phyloP scores from a whole-genome alignment of 257 asterid species.

The Solanum pinnatisectum region DNA sequence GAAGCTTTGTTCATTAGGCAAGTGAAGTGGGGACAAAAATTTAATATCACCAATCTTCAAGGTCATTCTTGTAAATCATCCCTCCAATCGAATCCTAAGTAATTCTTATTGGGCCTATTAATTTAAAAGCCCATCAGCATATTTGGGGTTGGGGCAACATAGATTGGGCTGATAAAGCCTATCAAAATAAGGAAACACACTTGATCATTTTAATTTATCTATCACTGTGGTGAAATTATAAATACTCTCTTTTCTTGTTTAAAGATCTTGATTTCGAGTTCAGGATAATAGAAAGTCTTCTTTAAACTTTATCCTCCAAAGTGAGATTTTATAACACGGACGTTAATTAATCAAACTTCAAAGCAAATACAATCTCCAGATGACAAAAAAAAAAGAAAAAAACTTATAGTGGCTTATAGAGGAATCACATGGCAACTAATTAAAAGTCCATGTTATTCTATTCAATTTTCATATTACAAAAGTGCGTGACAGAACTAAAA shows the following conservation, averaged over 20 bases:
- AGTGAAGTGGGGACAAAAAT: neutral
- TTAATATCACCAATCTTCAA: neutral
- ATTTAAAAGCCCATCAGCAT: neutral
- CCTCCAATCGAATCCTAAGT: neutral
- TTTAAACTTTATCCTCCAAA: too few relatives aligned
- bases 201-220: neutral
- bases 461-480: neutral
- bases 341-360: neutral
- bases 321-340: fast-evolving
- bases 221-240: neutral
- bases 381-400: too few relatives aligned
- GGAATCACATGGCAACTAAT: neutral
- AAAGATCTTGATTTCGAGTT: too few relatives aligned
- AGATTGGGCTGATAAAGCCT: neutral
- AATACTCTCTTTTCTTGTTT: too few relatives aligned
- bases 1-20: neutral
- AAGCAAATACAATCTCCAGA: neutral
- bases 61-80: neutral
- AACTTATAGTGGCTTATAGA: neutral
- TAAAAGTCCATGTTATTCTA: neutral
- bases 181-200: neutral
- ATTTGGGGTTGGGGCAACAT: neutral
- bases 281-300: too few relatives aligned
- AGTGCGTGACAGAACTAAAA: neutral
- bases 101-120: neutral